Evolutionary conservation across 83 land plant genomes (phyloP).

Genomic region (Picea mariana): DNA sequence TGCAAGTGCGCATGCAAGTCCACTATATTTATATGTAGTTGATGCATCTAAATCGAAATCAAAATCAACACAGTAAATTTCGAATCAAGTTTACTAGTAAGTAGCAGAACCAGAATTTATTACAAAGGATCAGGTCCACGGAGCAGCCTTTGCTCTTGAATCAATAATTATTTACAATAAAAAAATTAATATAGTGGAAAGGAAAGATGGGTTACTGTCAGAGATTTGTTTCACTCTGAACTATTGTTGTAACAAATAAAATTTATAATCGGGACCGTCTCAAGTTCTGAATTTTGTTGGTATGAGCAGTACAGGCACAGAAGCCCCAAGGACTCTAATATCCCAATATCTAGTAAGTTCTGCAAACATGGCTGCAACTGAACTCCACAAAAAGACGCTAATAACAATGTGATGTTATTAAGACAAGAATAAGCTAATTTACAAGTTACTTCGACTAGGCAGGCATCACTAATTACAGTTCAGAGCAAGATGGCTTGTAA

Average conservation of each 20-base stretch:
- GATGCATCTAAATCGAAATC: not conserved
- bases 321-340: not conserved
- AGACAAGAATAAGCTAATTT: slow-evolving; percentile 5
- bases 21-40: not conserved
- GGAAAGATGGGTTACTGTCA: not conserved
- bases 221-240: not conserved
- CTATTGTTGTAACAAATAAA: not conserved
- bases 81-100: not conserved
- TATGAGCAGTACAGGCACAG: slow-evolving; percentile 1
- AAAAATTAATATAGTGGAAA: not conserved
- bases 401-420: slow-evolving; percentile 9
- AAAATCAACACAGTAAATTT: not conserved
- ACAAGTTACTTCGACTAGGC: slow-evolving; percentile 3
- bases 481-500: not conserved
- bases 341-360: not conserved
- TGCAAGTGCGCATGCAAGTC: not conserved
- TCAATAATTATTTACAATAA: not conserved
- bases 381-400: not conserved
- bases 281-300: not conserved
- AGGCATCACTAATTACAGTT: not conserved
- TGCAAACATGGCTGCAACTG: not conserved
- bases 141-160: not conserved
- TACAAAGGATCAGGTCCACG: not conserved
- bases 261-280: not conserved
- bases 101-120: not conserved